phyloP scores from a whole-genome alignment of 106 monocot species.

The Posidonia australis region DNA sequence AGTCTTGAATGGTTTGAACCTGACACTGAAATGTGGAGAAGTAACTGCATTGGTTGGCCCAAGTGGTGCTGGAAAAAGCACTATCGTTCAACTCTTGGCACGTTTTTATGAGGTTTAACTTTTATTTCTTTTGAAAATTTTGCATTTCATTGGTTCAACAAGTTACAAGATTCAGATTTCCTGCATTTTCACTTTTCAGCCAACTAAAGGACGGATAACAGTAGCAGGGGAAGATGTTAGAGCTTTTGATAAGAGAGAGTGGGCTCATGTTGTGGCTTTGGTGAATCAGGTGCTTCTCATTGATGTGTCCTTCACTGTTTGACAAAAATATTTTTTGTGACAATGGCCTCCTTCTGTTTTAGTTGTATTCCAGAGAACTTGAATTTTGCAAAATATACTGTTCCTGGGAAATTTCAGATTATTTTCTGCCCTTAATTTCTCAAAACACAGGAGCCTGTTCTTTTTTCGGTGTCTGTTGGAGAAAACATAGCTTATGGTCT shows the following conservation, averaged over 20 bases:
- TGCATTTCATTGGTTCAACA: neutral
- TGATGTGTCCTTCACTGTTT: neutral
- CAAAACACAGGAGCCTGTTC: constrained; percentile 68
- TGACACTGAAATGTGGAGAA: constrained; percentile 72
- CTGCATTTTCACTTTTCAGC: constrained; percentile 32
- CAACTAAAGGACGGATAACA: constrained; percentile 84
- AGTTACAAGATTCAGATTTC: neutral
- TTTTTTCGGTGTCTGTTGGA: constrained; percentile 93
- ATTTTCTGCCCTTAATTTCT: too few relatives aligned
- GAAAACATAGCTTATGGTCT: constrained; percentile 98
- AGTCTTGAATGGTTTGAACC: constrained; percentile 67
- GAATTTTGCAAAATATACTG: too few relatives aligned
- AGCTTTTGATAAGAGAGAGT: constrained; percentile 92
- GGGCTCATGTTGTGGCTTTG: constrained; percentile 71
- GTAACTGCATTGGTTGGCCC: constrained; percentile 94
- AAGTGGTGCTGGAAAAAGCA: constrained; percentile 99
- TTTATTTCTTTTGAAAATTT: constrained; percentile 3
- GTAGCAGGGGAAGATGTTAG: constrained; percentile 89
- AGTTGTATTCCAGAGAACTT: too few relatives aligned
- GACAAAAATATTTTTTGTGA: neutral
- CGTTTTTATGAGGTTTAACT: constrained; percentile 88
- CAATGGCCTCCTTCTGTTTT: neutral
- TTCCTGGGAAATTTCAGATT: too few relatives aligned
- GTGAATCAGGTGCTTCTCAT: constrained; percentile 78
- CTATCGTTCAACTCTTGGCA: constrained; percentile 92